Evolutionary conservation across 2,329 filamentous ascomycete genomes (phyloP).

Genomic region (Ceratocystis huliohia): DNA sequence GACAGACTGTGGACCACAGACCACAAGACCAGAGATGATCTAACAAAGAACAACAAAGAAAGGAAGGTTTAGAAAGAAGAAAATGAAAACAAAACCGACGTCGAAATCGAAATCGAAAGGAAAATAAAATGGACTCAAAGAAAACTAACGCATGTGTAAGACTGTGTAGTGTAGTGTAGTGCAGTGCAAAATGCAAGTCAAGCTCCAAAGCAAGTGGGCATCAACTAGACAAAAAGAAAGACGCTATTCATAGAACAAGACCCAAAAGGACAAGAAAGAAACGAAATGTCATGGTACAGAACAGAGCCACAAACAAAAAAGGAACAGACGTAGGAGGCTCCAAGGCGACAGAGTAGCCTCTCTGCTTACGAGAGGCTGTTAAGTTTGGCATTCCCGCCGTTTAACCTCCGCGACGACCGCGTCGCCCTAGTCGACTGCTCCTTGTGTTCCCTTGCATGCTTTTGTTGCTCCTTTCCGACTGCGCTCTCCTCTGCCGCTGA

Average conservation of each 20-base stretch:
- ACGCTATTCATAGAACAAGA: conserved; percentile 8
- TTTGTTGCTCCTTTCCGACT: neutral
- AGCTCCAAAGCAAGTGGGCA: too few species aligned
- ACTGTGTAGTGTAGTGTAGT: neutral
- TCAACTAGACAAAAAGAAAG: neutral
- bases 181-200: too few species aligned
- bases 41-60: neutral
- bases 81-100: conserved; percentile 5
- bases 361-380: conserved; percentile 6
- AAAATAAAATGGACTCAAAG: neutral
- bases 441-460: neutral
- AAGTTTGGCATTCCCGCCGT: conserved; percentile 18
- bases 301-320: neutral
- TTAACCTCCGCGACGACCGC: conserved; percentile 17
- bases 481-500: neutral
- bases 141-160: neutral
- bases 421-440: conserved; percentile 12
- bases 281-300: conserved; percentile 12
- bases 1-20: neutral
- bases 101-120: neutral
- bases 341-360: neutral
- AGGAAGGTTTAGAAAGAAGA: neutral
- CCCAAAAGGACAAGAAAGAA: conserved; percentile 14
- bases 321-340: neutral
- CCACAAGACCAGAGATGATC: neutral